These are phyloP conservation scores for Neobulgaria alba DNA, from an alignment of 2,329 filamentous ascomycete species.

Conservation along the genomic window DNA sequence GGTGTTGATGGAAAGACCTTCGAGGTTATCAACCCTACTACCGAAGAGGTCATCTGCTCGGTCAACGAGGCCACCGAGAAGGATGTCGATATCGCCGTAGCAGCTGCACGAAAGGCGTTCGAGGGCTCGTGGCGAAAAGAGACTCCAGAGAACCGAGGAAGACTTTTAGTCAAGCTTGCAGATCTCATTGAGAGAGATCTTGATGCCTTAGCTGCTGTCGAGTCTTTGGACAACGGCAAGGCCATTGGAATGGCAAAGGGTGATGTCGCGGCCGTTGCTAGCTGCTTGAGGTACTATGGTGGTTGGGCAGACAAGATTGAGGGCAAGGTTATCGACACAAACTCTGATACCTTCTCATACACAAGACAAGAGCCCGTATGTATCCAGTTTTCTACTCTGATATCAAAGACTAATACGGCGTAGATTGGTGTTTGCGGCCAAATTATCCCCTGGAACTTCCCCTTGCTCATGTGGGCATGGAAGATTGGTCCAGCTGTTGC, in stretches of 20 bases:
- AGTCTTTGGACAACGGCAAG: constrained; percentile 86
- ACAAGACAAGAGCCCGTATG: constrained; percentile 55
- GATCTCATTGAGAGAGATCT: constrained; percentile 71
- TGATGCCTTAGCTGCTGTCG: constrained; percentile 70
- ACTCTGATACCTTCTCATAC: constrained; percentile 57
- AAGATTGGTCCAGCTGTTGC: constrained; percentile 57
- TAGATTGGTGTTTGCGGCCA: constrained; percentile 58
- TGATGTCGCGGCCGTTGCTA: constrained; percentile 60
- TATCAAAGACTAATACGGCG: constrained; percentile 1
- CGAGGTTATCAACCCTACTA: constrained; percentile 82
- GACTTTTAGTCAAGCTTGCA: constrained; percentile 65
- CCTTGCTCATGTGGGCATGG: constrained; percentile 56
- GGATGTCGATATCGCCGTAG: constrained; percentile 73
- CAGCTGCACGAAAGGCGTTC: constrained; percentile 79
- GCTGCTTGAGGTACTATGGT: constrained; percentile 73
- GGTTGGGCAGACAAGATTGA: constrained; percentile 67
- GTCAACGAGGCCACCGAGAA: constrained; percentile 84
- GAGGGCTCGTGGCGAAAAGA: constrained; percentile 61
- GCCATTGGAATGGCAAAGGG: constrained; percentile 66
- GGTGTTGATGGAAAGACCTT: constrained; percentile 81
- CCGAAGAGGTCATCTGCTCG: constrained; percentile 74
- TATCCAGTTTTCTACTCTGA: constrained; percentile 25
- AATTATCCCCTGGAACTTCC: constrained; percentile 69
- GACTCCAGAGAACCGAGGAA: constrained; percentile 63
- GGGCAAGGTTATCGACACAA: constrained; percentile 60